Percentiles rank a stretch among this genome's conserved stretches.
phyloP scores from a whole-genome alignment of 371 early-diverging fungal species.

The Mucor irregularis region DNA sequence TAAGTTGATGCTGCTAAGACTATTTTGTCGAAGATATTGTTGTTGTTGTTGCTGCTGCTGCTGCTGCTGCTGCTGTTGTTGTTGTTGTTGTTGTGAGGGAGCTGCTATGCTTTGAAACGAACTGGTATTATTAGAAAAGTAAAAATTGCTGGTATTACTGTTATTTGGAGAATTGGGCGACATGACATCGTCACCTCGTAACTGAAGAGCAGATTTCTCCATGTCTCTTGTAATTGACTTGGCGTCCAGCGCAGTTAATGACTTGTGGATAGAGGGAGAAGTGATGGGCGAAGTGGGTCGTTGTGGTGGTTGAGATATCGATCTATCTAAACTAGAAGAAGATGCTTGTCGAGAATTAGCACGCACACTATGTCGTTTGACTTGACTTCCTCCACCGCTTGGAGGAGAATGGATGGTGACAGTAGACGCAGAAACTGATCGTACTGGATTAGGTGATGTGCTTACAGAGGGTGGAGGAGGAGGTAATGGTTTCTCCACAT shows the following conservation, averaged over 20 bases:
- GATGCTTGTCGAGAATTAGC: conserved; percentile 23
- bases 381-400: conserved; percentile 41
- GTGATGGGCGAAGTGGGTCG: conserved; percentile 46
- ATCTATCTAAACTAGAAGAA: conserved; percentile 29
- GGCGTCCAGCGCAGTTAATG: conserved; percentile 62
- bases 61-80: too few relatives aligned
- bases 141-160: conserved; percentile 17
- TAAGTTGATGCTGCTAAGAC: conserved; percentile 28
- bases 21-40: conserved; percentile 39
- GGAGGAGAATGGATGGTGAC: conserved; percentile 34
- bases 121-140: conserved; percentile 15
- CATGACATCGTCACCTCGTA: conserved; percentile 29
- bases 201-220: conserved; percentile 39
- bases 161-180: conserved; percentile 36
- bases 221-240: conserved; percentile 63
- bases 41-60: too few relatives aligned
- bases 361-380: conserved; percentile 33
- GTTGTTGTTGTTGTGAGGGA: conserved; percentile 1
- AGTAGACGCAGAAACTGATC: conserved; percentile 31
- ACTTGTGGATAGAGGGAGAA: conserved; percentile 53
- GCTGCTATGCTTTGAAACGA: conserved; percentile 25
- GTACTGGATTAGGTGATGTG: conserved; percentile 22
- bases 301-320: conserved; percentile 31
- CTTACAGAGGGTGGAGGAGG: neutral
- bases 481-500: neutral